phyloP scores from a whole-genome alignment of 2,329 filamentous ascomycete genomes.

The Onygena corvina region DNA sequence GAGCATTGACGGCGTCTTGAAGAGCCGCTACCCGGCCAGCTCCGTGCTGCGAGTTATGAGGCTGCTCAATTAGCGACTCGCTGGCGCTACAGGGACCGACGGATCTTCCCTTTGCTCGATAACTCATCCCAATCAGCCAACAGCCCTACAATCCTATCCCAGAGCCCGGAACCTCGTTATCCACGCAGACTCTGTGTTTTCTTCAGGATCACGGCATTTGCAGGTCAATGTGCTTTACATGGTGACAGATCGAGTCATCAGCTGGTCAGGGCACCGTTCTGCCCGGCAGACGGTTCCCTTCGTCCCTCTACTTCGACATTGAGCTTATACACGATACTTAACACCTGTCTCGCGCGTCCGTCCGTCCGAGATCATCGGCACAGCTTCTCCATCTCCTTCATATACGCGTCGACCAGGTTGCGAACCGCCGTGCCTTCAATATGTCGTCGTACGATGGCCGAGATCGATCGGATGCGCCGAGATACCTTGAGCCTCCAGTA shows the following conservation, averaged over 20 bases:
- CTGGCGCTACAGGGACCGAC: not conserved
- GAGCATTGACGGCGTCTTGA: not conserved
- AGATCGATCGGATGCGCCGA: slow-evolving; percentile 12
- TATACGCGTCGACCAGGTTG: too few species aligned
- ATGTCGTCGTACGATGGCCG: slow-evolving; percentile 29
- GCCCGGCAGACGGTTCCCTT: slow-evolving; percentile 34
- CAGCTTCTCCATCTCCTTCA: not conserved
- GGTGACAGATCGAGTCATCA: slow-evolving; percentile 31
- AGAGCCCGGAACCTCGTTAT: too few species aligned
- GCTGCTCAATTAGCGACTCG: slow-evolving; percentile 2
- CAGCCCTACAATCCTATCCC: too few species aligned
- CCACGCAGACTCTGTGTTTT: not conserved
- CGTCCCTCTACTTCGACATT: slow-evolving; percentile 11
- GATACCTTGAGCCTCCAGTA: slow-evolving; percentile 34
- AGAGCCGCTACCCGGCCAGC: not conserved
- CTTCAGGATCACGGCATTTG: not conserved
- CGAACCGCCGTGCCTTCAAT: not conserved
- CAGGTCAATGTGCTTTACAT: slow-evolving; percentile 27
- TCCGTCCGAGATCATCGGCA: too few species aligned
- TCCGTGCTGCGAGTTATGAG: not conserved
- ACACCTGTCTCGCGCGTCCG: too few species aligned
- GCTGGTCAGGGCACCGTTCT: slow-evolving; percentile 33
- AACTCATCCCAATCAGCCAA: too few species aligned
- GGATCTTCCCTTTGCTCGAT: too few species aligned
- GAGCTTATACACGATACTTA: not conserved